A percentile compares a stretch with the other conserved stretches of the same genome.
phyloP scores from a whole-genome alignment of 768 basidiomycete genomes.

The Hericium alpestre region DNA sequence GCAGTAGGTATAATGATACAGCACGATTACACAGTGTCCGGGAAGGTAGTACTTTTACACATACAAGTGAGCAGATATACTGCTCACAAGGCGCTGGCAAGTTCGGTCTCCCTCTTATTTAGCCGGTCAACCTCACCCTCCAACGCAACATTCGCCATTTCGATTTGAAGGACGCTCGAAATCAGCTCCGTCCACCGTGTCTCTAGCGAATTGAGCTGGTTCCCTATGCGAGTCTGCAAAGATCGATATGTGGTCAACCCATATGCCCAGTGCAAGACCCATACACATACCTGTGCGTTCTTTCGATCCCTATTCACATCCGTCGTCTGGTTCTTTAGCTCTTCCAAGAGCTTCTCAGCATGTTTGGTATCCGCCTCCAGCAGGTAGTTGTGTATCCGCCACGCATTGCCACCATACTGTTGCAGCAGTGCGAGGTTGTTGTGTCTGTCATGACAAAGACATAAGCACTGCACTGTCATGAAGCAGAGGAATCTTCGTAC shows the following conservation, averaged over 20 bases:
- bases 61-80: not conserved
- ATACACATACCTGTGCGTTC: conserved; percentile 58
- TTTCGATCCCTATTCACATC: conserved; percentile 85
- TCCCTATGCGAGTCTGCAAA: conserved; percentile 61
- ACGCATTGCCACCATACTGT: conserved; percentile 83
- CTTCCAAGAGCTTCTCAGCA: conserved; percentile 63
- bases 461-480: not conserved
- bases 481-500: conserved; percentile 27
- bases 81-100: conserved; percentile 28
- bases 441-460: conserved; percentile 46
- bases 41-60: not conserved
- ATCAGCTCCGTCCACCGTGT: conserved; percentile 89
- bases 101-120: conserved; percentile 48
- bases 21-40: too few relatives aligned
- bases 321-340: conserved; percentile 65
- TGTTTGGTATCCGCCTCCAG: conserved; percentile 69
- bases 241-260: not conserved
- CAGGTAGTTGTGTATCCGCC: conserved; percentile 85
- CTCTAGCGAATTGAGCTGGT: conserved; percentile 73
- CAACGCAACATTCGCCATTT: conserved; percentile 87
- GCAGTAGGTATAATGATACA: too few relatives aligned
- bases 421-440: conserved; percentile 76
- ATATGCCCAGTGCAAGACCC: not conserved
- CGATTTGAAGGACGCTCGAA: conserved; percentile 83
- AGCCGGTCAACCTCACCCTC: conserved; percentile 68